Evolutionary conservation across 371 early-diverging fungal species (phyloP), one percentile per base, ranked within the genome.

Genomic region (Circinella umbellata): DNA sequence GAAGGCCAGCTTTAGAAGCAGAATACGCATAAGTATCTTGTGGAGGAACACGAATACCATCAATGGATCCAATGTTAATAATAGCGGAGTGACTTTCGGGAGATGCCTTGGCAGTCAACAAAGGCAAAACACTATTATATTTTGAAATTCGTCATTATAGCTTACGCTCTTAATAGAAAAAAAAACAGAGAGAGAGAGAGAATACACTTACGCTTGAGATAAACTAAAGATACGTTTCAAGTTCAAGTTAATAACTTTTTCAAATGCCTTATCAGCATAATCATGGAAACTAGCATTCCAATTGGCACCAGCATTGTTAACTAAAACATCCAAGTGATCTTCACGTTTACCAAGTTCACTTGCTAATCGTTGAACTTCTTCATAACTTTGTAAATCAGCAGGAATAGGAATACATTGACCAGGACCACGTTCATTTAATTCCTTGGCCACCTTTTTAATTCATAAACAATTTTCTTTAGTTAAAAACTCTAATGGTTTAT

Each of bases 241-340:
- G 74, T 97, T 97, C 67, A 97, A 81, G 62, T 90, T 92, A 80
- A 97, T 83, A 54, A 94, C 87, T 73, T 93, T 93, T 66, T 83
- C 78, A 72, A 89, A 92, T 13, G 91, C 91, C 0, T 61, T 65
- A 57, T 93, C 91, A 0, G 92, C 88, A 61, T 87, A 93, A 15
- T 61, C 69, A 8, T 83, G 87, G 6, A 91, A 62, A 3, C 79
- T n/a, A 35, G 81, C 85, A 34, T 82, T 87, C 88, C 91, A 90
- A 38, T 86, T 92, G 42, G 92, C 93, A 2, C 93, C 93, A 17
- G 92, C 88, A 75, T 95, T 95, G 78, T 96, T 95, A 27, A 96
- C 84, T 36, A 96, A 82, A 7, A 96, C 86, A 73, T 96, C 85
- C 42, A 96, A 77, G 75, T 93, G 82, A 36, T 78, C 69, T 77